Evolutionary conservation across 805 yeast species (phyloP).

Genomic region (Starmera dryadoides): DNA sequence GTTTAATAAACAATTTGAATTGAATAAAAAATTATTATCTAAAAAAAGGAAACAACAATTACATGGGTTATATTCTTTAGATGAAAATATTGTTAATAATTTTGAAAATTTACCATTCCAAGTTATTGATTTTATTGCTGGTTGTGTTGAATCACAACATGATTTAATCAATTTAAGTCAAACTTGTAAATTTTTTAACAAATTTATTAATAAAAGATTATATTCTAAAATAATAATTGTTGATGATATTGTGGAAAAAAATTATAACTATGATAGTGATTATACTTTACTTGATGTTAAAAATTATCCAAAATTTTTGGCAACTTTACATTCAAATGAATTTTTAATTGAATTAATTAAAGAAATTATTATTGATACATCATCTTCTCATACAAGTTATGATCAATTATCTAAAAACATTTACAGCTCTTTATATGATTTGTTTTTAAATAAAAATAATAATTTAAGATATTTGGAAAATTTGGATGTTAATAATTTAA

Average conservation of each 20-base stretch:
- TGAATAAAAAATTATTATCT: constrained; percentile 15
- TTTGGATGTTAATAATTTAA: constrained; percentile 18
- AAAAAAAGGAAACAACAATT: constrained; percentile 5
- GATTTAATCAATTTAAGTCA: constrained; percentile 19
- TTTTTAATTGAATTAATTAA: constrained; percentile 13
- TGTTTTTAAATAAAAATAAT: constrained; percentile 19
- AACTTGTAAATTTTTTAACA: constrained; percentile 20
- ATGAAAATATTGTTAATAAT: constrained; percentile 9
- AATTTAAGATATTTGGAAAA: constrained; percentile 17
- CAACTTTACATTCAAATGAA: constrained; percentile 20
- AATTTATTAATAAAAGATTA: constrained; percentile 17
- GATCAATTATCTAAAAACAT: constrained; percentile 16
- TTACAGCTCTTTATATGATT: constrained; percentile 18
- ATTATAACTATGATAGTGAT: constrained; percentile 15
- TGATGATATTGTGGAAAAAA: constrained; percentile 15
- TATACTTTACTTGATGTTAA: constrained; percentile 16
- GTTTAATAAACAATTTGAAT: constrained; percentile 19
- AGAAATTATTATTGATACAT: constrained; percentile 21
- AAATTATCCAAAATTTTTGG: constrained; percentile 20
- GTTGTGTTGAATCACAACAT: constrained; percentile 19
- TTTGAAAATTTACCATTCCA: constrained; percentile 22
- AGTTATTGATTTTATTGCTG: constrained; percentile 20
- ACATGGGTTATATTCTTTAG: background rate
- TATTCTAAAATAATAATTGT: constrained; percentile 19
- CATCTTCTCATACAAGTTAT: constrained; percentile 12